Evolutionary conservation across 2,329 filamentous ascomycete species (phyloP), one percentile per base, ranked within the genome.

Genomic region (Colletotrichum agaves): DNA sequence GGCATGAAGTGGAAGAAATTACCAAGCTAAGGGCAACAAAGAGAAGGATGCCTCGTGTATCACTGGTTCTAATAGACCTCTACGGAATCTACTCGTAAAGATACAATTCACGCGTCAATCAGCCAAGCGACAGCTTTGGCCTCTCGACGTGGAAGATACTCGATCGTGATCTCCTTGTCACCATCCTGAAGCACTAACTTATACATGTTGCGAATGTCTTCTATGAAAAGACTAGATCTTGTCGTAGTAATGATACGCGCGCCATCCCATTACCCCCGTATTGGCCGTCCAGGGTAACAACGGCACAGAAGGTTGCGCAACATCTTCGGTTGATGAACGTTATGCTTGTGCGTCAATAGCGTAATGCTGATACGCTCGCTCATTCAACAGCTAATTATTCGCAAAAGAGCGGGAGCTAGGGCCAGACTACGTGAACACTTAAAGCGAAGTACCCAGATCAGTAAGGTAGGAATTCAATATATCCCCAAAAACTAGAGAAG

Each of bases 1-100:
- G 63, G 63, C n/a, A 67, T 67, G 63, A 67, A 67, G 4, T 63
- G 63, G 63, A 44, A 67, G 19, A 67, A 63, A 15, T 10, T 67
- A 7, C 63, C 63, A 27, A 5, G 23, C 4, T 5, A 6, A 27
- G 23, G 23, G 23, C 3, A 27, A 27, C 6, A 27, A 4, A 27
- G 23, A 27, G 6, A 4, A 27, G 23, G 23, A 4, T 27, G 23
- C 5, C 23, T 27, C 6, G 23, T 27, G 23, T 27, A 6, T 4
- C 23, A 27, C 5, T 27, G 23, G 23, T 27, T 27, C 23, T 6
- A 27, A 6, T 27, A 27, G 23, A 27, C 4, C 3, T 27, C 5
- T 27, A 6, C 5, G 5, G 23, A 27, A 27, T 27, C 23, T 27
- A 6, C 23, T 6, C 23, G 23, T 27, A 27, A 27, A 27, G 23